Evolutionary conservation across 129 eudicot species (phyloP), one percentile per base, ranked within the genome.

Genomic region (Tagetes patula): DNA sequence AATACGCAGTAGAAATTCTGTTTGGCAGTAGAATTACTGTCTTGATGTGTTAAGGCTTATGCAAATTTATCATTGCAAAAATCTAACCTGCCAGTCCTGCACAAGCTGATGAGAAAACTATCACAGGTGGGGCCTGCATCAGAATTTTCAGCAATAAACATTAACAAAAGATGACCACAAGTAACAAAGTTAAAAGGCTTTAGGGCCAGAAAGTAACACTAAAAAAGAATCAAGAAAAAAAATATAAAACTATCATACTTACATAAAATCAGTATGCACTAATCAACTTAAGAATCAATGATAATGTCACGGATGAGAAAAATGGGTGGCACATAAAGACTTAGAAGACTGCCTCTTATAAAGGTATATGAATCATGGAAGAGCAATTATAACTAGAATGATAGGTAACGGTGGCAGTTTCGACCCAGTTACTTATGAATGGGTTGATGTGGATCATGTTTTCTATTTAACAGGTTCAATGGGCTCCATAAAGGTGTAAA

Each of bases 51-150:
- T 10, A 62, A 12, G 63, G 52, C n/a, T 54, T 52, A 33, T 54
- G 32, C 8, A 45, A 42, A 75, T 75, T 58, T 20, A 67, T 67
- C 34, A 41, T 9, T 46, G 49, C 7, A 71, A 3, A 13, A 20
- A 41, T 65, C 89, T 79, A 42, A 87, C 93, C 97, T 83, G 88
- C 86, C 65, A 92, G 69, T 40, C 97, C 97, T 46, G 97, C 96
- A 83, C 97, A 92, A 27, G 87, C 97, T 40, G 91, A 86, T 68
- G 97, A 92, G 83, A 92, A 88, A 20, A 92, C 86, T 82, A 91
- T 84, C 68, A 92, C 93, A 6, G 99, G 97, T 0, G 99, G 99
- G 30, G 96, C 96, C 99, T 95, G 92, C 81, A 80, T 61, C 14
- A 54, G 55, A 47, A 45, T 54, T 46, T 74, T 41, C 30, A 66